These are phyloP conservation scores for Podaxis pistillaris DNA, from an alignment of 768 basidiomycete species.

Conservation along the genomic window DNA sequence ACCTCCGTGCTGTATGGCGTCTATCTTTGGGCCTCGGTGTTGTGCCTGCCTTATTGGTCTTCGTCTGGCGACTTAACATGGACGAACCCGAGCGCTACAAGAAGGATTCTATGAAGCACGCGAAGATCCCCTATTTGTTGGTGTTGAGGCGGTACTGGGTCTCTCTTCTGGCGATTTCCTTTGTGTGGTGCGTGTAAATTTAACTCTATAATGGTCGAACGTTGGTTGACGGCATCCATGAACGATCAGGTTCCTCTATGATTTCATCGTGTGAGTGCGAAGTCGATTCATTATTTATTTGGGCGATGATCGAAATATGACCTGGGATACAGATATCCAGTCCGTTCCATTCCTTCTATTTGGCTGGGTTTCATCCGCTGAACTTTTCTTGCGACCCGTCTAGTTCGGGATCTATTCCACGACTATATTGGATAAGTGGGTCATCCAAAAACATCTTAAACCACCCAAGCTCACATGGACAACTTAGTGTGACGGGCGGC, in stretches of 20 bases:
- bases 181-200: conserved; percentile 59
- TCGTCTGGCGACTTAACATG: conserved; percentile 86
- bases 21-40: conserved; percentile 81
- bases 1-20: conserved; percentile 87
- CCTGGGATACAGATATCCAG: conserved; percentile 52
- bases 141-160: conserved; percentile 80
- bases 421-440: conserved; percentile 65
- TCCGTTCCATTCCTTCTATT: conserved; percentile 30
- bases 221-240: neutral
- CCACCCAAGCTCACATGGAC: neutral
- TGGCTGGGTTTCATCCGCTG: neutral
- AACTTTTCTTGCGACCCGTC: neutral
- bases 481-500: conserved; percentile 55
- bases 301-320: neutral
- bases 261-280: conserved; percentile 65
- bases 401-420: conserved; percentile 84
- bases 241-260: conserved; percentile 64
- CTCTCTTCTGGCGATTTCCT: conserved; percentile 68
- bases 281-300: neutral
- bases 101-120: conserved; percentile 76
- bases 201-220: neutral
- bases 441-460: neutral
- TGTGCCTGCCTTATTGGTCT: conserved; percentile 76
- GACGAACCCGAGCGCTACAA: conserved; percentile 73
- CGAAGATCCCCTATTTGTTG: conserved; percentile 72